These are phyloP conservation scores for Rhynchosporium graminicola DNA, from an alignment of 2,329 filamentous ascomycete genomes.

Conservation along the genomic window DNA sequence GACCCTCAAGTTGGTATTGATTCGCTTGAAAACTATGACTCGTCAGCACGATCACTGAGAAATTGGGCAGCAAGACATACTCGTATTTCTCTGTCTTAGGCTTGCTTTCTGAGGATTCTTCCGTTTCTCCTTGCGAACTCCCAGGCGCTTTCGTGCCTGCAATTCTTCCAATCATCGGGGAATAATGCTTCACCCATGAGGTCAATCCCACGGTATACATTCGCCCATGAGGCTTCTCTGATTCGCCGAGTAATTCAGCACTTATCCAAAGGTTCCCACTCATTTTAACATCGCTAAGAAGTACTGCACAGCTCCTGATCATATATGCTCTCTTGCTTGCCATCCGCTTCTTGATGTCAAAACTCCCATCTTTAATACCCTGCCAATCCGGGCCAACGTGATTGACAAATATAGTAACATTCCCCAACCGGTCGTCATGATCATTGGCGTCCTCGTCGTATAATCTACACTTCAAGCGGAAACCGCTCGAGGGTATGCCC, in stretches of 20 bases:
- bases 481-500: constrained; percentile 79
- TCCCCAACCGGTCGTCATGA: constrained; percentile 84
- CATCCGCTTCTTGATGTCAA: constrained; percentile 77
- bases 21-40: constrained; percentile 80
- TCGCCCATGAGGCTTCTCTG: constrained; percentile 65
- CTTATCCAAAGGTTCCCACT: constrained; percentile 72
- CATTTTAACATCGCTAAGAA: constrained; percentile 65
- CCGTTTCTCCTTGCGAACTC: constrained; percentile 49
- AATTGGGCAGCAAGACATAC: constrained; percentile 48
- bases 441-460: constrained; percentile 90
- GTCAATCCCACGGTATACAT: constrained; percentile 79
- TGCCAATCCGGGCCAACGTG: constrained; percentile 65
- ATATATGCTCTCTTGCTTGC: constrained; percentile 86
- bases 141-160: constrained; percentile 68
- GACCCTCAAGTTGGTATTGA: constrained; percentile 83
- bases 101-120: constrained; percentile 46
- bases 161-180: constrained; percentile 82
- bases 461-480: constrained; percentile 79
- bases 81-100: constrained; percentile 72
- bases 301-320: constrained; percentile 66
- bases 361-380: constrained; percentile 64
- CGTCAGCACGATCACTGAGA: constrained; percentile 23
- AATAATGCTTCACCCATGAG: constrained; percentile 80
- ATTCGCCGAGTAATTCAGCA: constrained; percentile 75
- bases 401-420: constrained; percentile 70